Evolutionary conservation across 1,139 yeast species (phyloP).

Genomic region (Citeromyces siamensis): DNA sequence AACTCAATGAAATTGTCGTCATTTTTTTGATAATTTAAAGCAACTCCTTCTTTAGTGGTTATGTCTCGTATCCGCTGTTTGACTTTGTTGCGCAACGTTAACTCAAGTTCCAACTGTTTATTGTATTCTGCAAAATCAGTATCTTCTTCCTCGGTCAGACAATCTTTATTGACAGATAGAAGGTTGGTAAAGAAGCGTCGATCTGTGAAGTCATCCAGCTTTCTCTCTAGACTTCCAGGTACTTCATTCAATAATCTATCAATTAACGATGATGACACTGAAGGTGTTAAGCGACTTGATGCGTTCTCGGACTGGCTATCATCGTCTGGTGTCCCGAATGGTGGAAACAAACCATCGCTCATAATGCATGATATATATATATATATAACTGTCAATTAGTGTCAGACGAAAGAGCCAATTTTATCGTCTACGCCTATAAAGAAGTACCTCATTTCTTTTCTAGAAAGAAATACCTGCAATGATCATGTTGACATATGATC

Average conservation of each 20-base stretch:
- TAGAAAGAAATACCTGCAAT: too few relatives aligned
- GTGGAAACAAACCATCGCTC: constrained; percentile 1
- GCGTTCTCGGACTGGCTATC: neutral
- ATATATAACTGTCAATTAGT: too few relatives aligned
- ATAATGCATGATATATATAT: constrained; percentile 1
- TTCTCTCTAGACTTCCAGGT: neutral
- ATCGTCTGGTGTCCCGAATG: neutral
- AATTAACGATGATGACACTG: neutral
- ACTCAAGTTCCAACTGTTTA: constrained; percentile 17
- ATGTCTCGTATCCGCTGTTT: constrained; percentile 19
- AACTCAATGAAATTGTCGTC: too few relatives aligned
- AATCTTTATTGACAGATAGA: constrained; percentile 8
- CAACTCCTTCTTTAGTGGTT: constrained; percentile 8
- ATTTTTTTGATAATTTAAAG: neutral
- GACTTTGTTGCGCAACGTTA: constrained; percentile 13
- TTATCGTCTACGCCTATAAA: too few relatives aligned
- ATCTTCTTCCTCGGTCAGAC: constrained; percentile 3
- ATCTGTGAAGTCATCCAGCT: constrained; percentile 7
- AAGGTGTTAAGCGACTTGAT: neutral
- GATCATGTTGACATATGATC: too few relatives aligned
- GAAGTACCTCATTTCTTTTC: too few relatives aligned
- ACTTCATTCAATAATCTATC: neutral
- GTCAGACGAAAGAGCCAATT: too few relatives aligned
- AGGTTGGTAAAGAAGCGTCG: constrained; percentile 10
- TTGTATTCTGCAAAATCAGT: constrained; percentile 21